Conservation (phyloP, 2,329 filamentous ascomycete species). For the Colletotrichum karsti region DNA sequence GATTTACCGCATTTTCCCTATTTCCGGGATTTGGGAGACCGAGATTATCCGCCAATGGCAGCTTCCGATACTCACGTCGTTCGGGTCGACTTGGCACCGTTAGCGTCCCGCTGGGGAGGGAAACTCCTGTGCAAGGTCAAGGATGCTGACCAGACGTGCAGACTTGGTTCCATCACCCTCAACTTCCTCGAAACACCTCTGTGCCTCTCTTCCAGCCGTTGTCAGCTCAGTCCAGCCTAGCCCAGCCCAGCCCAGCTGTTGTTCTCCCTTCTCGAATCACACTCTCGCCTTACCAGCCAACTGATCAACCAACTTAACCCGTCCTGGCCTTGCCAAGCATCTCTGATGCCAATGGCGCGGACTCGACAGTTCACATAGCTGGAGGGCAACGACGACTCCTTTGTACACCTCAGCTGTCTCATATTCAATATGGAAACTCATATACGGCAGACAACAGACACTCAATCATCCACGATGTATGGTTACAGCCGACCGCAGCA, state of each 20-base stretch:
- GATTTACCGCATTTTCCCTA: slow-evolving; percentile 29
- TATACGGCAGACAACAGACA: neutral
- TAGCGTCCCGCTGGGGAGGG: slow-evolving; percentile 18
- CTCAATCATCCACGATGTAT: neutral
- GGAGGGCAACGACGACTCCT: neutral
- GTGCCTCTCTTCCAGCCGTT: too few species aligned
- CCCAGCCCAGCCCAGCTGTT: neutral
- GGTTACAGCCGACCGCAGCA: slow-evolving; percentile 5
- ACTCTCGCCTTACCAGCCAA: neutral
- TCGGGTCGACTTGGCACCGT: slow-evolving; percentile 20
- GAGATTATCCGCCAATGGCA: slow-evolving; percentile 30
- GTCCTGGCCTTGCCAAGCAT: slow-evolving; percentile 7
- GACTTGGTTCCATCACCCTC: too few species aligned
- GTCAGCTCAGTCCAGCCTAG: too few species aligned
- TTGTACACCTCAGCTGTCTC: neutral
- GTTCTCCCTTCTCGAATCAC: neutral
- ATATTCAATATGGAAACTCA: neutral
- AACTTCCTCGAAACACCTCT: too few species aligned
- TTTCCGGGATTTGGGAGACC: slow-evolving; percentile 25
- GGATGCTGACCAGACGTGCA: neutral
- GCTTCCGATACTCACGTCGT: neutral
- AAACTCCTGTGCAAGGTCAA: slow-evolving; percentile 9
- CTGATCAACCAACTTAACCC: slow-evolving; percentile 2
- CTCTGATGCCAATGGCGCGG: neutral
- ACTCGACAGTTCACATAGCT: neutral